phyloP scores from a whole-genome alignment of 306 rosid species.

The Dalbergia oliveri region DNA sequence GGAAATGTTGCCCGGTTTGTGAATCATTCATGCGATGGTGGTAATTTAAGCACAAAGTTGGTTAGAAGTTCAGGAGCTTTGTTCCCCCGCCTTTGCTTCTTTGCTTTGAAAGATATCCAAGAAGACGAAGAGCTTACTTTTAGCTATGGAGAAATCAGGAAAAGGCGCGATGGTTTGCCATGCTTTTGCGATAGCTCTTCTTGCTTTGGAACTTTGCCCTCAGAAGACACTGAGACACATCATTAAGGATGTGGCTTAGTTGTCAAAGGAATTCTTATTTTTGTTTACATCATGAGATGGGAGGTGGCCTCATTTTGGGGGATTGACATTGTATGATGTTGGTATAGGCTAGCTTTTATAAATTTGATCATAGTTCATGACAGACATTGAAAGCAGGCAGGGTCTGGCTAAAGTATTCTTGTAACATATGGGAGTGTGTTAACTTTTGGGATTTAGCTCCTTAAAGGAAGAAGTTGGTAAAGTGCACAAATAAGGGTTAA shows the following conservation, averaged over 20 bases:
- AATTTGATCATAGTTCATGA: constrained; percentile 19
- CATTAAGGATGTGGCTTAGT: neutral
- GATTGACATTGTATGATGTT: neutral
- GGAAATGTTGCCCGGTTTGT: constrained; percentile 91
- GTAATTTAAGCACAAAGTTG: constrained; percentile 74
- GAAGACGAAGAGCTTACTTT: constrained; percentile 79
- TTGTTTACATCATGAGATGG: neutral
- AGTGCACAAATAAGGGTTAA: no score
- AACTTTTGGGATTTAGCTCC: neutral
- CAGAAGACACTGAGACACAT: constrained; percentile 65
- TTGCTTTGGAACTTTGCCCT: constrained; percentile 84
- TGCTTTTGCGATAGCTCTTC: constrained; percentile 79
- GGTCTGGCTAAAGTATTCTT: neutral
- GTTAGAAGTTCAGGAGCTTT: constrained; percentile 77
- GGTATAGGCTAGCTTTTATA: neutral
- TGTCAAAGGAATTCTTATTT: neutral
- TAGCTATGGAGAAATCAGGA: constrained; percentile 85
- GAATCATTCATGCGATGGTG: constrained; percentile 95
- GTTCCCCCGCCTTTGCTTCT: constrained; percentile 86
- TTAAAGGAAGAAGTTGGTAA: no score
- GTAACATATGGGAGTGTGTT: neutral
- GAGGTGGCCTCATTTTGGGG: neutral
- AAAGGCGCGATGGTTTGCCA: constrained; percentile 59
- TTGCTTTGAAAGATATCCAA: constrained; percentile 67
- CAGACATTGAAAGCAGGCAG: constrained; percentile 1